Percentiles rank a stretch among this genome's conserved stretches.
Evolutionary conservation across 257 asterid genomes (phyloP).

Genomic region (Voacanga thouarsii): DNA sequence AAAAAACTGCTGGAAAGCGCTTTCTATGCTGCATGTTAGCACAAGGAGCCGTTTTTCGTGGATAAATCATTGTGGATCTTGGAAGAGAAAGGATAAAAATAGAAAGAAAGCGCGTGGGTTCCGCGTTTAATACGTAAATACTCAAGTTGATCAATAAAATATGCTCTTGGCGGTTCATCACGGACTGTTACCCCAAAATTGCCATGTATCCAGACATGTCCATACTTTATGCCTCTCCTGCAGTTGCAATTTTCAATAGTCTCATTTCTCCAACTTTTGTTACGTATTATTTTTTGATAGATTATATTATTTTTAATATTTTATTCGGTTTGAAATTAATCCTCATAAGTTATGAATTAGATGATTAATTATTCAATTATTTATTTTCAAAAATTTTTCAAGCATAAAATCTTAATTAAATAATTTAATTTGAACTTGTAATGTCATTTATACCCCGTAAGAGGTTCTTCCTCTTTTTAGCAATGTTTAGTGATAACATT

Average conservation of each 20-base stretch:
- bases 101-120: neutral
- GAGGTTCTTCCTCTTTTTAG: no score
- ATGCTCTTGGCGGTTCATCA: neutral
- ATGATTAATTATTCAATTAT: no score
- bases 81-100: neutral
- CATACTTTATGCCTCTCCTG: neutral
- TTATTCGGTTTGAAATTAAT: no score
- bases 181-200: neutral
- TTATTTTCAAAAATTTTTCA: no score
- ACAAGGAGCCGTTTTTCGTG: neutral
- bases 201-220: neutral
- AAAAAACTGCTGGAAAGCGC: neutral
- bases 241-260: neutral
- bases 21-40: neutral
- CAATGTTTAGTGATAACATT: no score
- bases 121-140: neutral
- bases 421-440: no score
- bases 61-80: neutral
- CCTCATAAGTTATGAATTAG: no score
- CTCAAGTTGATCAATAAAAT: neutral
- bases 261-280: neutral
- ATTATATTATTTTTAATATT: no score
- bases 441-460: no score
- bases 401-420: no score
- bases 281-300: neutral